These are phyloP conservation scores for Agrocybe pediades DNA, from an alignment of 768 basidiomycete species.

Conservation along the genomic window DNA sequence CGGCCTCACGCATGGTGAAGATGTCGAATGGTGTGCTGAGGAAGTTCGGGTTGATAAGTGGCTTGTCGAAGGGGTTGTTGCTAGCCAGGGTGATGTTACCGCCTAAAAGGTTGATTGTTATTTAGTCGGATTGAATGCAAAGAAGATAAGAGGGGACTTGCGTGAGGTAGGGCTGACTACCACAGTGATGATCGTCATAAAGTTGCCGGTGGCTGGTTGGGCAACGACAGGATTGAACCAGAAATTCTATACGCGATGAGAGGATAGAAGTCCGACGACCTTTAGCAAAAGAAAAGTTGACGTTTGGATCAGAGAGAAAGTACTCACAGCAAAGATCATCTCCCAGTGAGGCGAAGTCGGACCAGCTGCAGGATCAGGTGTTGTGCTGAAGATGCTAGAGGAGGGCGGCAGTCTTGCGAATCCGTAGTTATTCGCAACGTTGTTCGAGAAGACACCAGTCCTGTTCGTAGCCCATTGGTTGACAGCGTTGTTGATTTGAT, in stretches of 20 bases:
- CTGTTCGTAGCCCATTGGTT: conserved; percentile 22
- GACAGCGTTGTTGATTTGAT: conserved; percentile 20
- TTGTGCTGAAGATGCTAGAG: conserved; percentile 16
- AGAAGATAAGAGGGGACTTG: conserved; percentile 13
- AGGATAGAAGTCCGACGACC: conserved; percentile 1
- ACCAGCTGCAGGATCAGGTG: conserved; percentile 20
- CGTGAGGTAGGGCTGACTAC: conserved; percentile 37
- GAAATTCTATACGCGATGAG: conserved; percentile 10
- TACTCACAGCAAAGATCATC: conserved; percentile 29
- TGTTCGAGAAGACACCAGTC: conserved; percentile 35
- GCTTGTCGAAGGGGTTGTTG: conserved; percentile 46
- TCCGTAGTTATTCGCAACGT: conserved; percentile 30
- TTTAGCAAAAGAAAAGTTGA: background rate
- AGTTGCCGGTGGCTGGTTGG: conserved; percentile 29
- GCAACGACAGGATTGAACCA: conserved; percentile 14
- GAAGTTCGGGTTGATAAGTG: conserved; percentile 25
- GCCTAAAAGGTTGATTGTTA: conserved; percentile 21
- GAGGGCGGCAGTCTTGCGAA: conserved; percentile 32
- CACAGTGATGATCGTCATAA: conserved; percentile 25
- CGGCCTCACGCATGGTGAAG: conserved; percentile 20
- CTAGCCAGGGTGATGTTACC: conserved; percentile 40
- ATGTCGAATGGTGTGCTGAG: conserved; percentile 18
- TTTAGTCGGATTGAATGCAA: background rate
- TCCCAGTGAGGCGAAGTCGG: conserved; percentile 26
- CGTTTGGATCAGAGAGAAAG: background rate